Evolutionary conservation across 2,329 filamentous ascomycete species (phyloP).

Genomic region (Xylaria hypoxylon): DNA sequence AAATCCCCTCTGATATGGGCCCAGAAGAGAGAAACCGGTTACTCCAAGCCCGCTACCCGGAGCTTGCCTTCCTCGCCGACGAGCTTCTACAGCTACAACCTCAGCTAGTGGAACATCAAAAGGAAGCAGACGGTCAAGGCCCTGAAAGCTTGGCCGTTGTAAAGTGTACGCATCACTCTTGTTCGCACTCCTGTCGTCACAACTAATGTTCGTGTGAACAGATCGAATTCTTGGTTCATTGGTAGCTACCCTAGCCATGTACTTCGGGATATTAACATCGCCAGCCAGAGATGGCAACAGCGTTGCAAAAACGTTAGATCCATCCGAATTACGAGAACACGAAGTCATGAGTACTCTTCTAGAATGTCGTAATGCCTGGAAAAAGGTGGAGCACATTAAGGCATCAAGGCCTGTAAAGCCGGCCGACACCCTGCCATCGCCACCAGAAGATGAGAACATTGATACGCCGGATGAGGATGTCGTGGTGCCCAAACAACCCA

Average conservation of each 20-base stretch:
- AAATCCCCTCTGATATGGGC: slow-evolving; percentile 83
- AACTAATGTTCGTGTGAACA: slow-evolving; percentile 21
- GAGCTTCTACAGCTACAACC: slow-evolving; percentile 82
- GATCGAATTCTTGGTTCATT: slow-evolving; percentile 85
- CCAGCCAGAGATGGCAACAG: slow-evolving; percentile 71
- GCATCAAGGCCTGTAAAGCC: slow-evolving; percentile 53
- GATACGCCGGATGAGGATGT: slow-evolving; percentile 54
- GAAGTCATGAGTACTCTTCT: slow-evolving; percentile 89
- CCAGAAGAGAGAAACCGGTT: slow-evolving; percentile 80
- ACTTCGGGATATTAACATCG: slow-evolving; percentile 92
- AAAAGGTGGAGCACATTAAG: slow-evolving; percentile 75
- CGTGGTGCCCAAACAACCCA: slow-evolving; percentile 33
- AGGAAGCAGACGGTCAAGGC: slow-evolving; percentile 65
- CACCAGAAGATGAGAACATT: slow-evolving; percentile 48
- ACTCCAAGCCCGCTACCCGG: slow-evolving; percentile 85
- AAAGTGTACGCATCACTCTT: slow-evolving; percentile 61
- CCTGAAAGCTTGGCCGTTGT: slow-evolving; percentile 70
- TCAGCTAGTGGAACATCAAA: slow-evolving; percentile 68
- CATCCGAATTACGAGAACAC: slow-evolving; percentile 86
- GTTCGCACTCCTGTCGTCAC: not conserved
- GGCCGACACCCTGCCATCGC: slow-evolving; percentile 40
- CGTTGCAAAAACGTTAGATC: slow-evolving; percentile 71
- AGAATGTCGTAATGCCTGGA: slow-evolving; percentile 84
- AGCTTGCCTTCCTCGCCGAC: slow-evolving; percentile 86
- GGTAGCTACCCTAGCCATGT: slow-evolving; percentile 87